Percentiles rank a stretch among this genome's conserved stretches.
phyloP scores from a whole-genome alignment of 352 stramenopile genomes.

The Blastocystis hominis region DNA sequence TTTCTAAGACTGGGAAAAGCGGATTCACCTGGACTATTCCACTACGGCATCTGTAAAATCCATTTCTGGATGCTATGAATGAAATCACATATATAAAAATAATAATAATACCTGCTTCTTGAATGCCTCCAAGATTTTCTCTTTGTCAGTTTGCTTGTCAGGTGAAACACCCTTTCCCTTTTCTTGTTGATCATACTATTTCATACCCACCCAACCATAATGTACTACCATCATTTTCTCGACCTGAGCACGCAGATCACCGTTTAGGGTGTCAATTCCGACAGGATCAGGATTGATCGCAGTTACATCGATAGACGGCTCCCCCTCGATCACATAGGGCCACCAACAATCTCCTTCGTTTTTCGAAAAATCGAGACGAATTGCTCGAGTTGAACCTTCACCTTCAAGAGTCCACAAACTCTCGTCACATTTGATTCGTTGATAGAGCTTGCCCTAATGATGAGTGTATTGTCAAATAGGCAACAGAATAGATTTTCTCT shows the following conservation, averaged over 20 bases:
- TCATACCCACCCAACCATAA: neutral
- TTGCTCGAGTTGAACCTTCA: neutral
- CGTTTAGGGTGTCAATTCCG: neutral
- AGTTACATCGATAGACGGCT: conserved; percentile 1
- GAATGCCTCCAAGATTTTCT: neutral
- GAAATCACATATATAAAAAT: neutral
- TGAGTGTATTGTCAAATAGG: neutral
- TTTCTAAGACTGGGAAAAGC: too few species aligned
- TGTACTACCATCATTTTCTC: conserved; percentile 52
- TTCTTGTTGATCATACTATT: conserved; percentile 1
- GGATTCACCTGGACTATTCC: neutral
- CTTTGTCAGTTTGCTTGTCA: neutral
- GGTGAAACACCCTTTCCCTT: neutral
- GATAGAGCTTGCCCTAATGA: neutral
- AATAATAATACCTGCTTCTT: neutral
- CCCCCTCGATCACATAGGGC: neutral
- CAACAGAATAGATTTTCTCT: neutral
- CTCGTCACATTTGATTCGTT: conserved; percentile 48
- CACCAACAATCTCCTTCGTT: conserved; percentile 50
- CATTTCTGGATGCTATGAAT: neutral
- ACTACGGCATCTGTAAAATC: neutral
- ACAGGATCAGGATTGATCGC: conserved; percentile 29
- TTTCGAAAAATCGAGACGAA: conserved; percentile 24
- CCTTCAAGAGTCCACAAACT: conserved; percentile 32
- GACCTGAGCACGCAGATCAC: neutral